A percentile compares a stretch with the other conserved stretches of the same genome.
These are phyloP conservation scores for Coemansia sp. DNA, from an alignment of 192 early-diverging fungal species.

Conservation along the genomic window DNA sequence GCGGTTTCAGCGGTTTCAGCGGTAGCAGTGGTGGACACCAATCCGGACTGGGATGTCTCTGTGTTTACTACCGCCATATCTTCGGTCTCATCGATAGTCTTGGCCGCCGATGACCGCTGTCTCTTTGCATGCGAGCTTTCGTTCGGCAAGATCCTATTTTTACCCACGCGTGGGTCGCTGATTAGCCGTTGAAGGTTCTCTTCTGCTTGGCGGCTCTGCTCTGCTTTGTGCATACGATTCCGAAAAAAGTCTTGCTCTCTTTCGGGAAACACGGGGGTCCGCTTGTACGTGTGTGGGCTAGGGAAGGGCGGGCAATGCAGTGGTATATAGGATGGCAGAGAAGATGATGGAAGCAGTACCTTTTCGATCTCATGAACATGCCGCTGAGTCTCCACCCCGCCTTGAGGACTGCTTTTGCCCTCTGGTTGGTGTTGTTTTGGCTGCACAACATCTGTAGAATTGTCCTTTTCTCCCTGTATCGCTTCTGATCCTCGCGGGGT, in stretches of 20 bases:
- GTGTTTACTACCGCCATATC: not conserved
- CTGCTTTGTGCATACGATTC: slow-evolving; percentile 53
- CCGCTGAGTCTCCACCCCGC: not conserved
- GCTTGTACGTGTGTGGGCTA: slow-evolving; percentile 51
- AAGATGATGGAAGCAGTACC: slow-evolving; percentile 24
- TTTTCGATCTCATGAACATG: slow-evolving; percentile 21
- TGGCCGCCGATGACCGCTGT: not conserved
- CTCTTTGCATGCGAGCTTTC: not conserved
- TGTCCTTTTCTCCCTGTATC: too few species aligned
- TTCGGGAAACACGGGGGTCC: slow-evolving; percentile 48
- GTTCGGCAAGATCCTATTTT: not conserved
- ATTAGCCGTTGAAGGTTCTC: slow-evolving; percentile 54
- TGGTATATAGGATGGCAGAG: slow-evolving; percentile 39
- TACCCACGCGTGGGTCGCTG: slow-evolving; percentile 27
- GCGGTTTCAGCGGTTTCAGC: not conserved
- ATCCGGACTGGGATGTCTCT: not conserved
- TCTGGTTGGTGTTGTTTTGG: not conserved
- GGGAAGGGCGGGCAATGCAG: slow-evolving; percentile 48
- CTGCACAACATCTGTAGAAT: not conserved
- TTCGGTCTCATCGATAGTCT: not conserved
- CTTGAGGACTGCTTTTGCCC: not conserved
- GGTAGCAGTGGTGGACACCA: not conserved
- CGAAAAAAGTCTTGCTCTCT: slow-evolving; percentile 56
- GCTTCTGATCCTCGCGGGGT: slow-evolving; percentile 2
- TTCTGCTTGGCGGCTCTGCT: slow-evolving; percentile 55